Base-by-base conservation (phyloP, 345 rosid species). In the Salix koriyanagi region DNA sequence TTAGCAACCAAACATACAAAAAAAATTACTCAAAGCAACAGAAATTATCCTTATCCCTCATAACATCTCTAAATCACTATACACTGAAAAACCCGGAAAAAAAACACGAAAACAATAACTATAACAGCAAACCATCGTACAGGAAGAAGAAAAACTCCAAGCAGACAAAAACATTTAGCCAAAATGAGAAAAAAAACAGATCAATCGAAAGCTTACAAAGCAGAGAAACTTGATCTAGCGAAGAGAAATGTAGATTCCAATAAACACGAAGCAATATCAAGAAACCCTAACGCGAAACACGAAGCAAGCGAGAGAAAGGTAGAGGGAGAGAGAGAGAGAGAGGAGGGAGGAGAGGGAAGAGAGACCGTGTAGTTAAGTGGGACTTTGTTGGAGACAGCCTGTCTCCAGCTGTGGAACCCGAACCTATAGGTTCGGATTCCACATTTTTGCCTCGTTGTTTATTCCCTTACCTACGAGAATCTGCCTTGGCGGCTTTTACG, bases 301-400 rank as follows among this genome's bases (percentile, higher is more conserved):
- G 16, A 1, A 4, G 41, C 70, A 39, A 30, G 69, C 76, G 70
- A 64, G 77, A 74, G 64, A 48, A 72, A 39, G 23, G 14, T 13
- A 28, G 10, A 14, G 36, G 39, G 74, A 15, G 54, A 37, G 67
- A 28, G 69, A 41, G 65, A 19, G 67, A 77, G 72, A 46, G 75
- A 66, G 65, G 73, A 79, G 73, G 37, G 54, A 56, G 50, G 30
- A 52, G 69, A 58, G 42, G 19, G 5, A 23, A 48, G 72, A 76
- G 70, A 79, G 73, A 74, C 77, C 71, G 11, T 79, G 83, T 75
- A 80, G 84, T 77, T 86, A 64, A 88, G 91, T 88, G 93, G 91
- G 88, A 86, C 94, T 89, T 89, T 88, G 98, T 93, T 93, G 97
- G 91, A 88, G 98, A 92, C 99, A 96, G 98, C 82, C 98, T 96